These are phyloP conservation scores for Corrigiola litoralis DNA, from an alignment of 179 eudicot species.

Conservation along the genomic window DNA sequence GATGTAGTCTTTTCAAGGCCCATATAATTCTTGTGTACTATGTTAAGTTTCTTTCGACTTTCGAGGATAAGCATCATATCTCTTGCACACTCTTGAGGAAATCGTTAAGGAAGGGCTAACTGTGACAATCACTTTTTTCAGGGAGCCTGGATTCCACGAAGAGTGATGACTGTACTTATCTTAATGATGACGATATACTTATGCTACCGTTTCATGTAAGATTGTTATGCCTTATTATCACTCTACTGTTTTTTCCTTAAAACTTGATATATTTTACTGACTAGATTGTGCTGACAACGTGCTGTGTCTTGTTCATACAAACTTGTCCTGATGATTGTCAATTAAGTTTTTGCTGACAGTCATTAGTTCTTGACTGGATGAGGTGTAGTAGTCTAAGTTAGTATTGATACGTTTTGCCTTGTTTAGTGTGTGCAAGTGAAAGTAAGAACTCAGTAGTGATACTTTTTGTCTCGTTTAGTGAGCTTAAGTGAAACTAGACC, in stretches of 20 bases:
- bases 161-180: conserved; percentile 14
- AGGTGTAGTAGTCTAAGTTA: no score
- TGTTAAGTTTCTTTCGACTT: not conserved
- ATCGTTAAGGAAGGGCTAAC: not conserved
- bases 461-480: no score
- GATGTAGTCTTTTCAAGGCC: not conserved
- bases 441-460: no score
- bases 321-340: no score
- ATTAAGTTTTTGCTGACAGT: no score
- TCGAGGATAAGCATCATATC: not conserved
- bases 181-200: conserved; percentile 38
- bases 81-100: not conserved
- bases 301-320: no score
- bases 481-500: no score
- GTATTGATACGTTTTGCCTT: no score
- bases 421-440: no score
- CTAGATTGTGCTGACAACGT: not conserved
- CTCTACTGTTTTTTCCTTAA: conserved; percentile 10
- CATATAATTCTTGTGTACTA: no score
- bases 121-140: conserved; percentile 11
- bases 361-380: no score
- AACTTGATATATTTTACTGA: not conserved
- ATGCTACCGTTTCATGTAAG: conserved; percentile 28
- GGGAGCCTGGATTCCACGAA: conserved; percentile 18
- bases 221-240: conserved; percentile 10